Evolutionary conservation across 352 stramenopile species (phyloP), one percentile per base, ranked within the genome.

Genomic region (Globisporangium recalcitrans): DNA sequence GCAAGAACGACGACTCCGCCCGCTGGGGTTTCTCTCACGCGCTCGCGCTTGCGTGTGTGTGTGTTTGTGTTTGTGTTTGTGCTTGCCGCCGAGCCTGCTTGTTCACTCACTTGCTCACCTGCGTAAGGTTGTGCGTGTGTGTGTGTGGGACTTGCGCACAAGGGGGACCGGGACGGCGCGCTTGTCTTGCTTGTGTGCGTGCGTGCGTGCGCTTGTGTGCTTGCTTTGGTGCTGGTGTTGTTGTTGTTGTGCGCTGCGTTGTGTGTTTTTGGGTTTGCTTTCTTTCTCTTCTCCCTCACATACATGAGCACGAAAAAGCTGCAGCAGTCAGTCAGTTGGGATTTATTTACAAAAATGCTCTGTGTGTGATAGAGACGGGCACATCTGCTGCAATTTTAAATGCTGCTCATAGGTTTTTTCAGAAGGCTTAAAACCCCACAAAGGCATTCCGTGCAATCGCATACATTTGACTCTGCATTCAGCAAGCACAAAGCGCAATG

Each of bases 1-100:
- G 61, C 47, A 29, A 67, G 56, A 54, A 29, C 61, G 61, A 67
- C 61, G 36, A 67, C 54, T 67, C 53, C 61, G 61, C 53, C 61
- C 61, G 61, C 61, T 67, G 61, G 61, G 61, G 61, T 67, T 54
- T 58, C 32, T 60, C 60, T 55, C 61, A 21, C 54, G 16, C 53
- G 21, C 52, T 58, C 8, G 54, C 24, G 53, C 14, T 16, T 60
- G 52, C 52, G 31, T 14, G 16, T 58, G 36, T 29, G 21, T 10
- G 21, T 13, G 32, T n/a, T 10, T 58, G 51, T 29, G 16, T 4
- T 27, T 26, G 9, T 57, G 34, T 11, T 21, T 7, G n/a, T n/a
- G n/a, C n/a, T n/a, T n/a, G n/a, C n/a, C n/a, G n/a, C n/a, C n/a
- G n/a, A n/a, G 21, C 40, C 27, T 10, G 24, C 54, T 29, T 31